Conservation (phyloP, 257 asterid genomes). For the Linaria vulgaris region DNA sequence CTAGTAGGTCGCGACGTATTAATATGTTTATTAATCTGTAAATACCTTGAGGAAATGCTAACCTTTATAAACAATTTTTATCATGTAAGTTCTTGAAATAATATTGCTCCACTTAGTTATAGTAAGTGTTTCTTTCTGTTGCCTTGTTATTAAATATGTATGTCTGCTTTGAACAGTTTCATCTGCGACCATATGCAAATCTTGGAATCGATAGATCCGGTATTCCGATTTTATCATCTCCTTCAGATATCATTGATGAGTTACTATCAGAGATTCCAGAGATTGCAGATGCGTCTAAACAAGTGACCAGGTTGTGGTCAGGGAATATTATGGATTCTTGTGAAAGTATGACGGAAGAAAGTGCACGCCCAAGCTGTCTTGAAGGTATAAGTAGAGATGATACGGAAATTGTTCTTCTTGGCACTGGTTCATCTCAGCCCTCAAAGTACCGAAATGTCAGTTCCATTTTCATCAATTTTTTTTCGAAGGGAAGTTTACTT, state of each 20-base stretch:
- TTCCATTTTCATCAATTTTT: slow-evolving; percentile 84
- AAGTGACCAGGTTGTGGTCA: slow-evolving; percentile 50
- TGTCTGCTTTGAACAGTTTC: slow-evolving; percentile 46
- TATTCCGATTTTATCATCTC: slow-evolving; percentile 54
- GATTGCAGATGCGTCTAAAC: slow-evolving; percentile 57
- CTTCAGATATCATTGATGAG: slow-evolving; percentile 58
- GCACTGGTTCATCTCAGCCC: slow-evolving; percentile 98
- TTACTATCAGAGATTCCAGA: slow-evolving; percentile 79
- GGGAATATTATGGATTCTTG: neutral
- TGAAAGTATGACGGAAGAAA: slow-evolving; percentile 45
- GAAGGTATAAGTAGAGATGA: slow-evolving; percentile 74
- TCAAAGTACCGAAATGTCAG: slow-evolving; percentile 95
- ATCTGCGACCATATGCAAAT: slow-evolving; percentile 72
- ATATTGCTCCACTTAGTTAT: too few relatives aligned
- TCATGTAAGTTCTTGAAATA: too few relatives aligned
- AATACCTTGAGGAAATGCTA: too few relatives aligned
- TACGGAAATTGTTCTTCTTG: slow-evolving; percentile 91
- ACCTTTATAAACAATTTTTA: too few relatives aligned
- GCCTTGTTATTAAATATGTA: too few relatives aligned
- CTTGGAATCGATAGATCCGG: slow-evolving; percentile 78
- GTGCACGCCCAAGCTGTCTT: slow-evolving; percentile 67
- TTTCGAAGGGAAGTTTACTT: slow-evolving; percentile 74
- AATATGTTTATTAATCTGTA: too few relatives aligned
- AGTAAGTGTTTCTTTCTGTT: too few relatives aligned
- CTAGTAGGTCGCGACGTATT: too few relatives aligned